Base-by-base conservation (phyloP, 345 rosid species). In the Bruguiera parviflora region DNA sequence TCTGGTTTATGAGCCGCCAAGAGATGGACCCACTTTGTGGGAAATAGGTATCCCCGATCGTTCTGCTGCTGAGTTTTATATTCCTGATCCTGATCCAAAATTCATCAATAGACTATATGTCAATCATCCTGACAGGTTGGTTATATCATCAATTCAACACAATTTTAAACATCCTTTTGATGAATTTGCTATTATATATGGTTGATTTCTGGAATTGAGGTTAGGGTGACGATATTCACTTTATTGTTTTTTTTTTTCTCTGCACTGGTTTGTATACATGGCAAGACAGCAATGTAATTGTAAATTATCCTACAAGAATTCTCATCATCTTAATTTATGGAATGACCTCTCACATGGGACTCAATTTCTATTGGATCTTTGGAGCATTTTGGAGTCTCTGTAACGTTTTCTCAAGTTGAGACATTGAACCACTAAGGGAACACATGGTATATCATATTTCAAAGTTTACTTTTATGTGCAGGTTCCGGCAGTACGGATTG, bases 11-110 rank as follows among this genome's bases (percentile, higher is more conserved):
- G 80, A 84, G 74, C 96, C 97, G 61, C 95, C 96, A 51, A 89
- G 98, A 76, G 88, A 87, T 70, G 97, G 98, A 55, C 85, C 87
- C n/a, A 94, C 96, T 2, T 69, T 94, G 73, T 94, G 98, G 98
- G 97, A 94, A 76, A 91, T 94, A 19, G 98, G 98, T 37, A 73
- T 82, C 70, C 96, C 98, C 49, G 92, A 94, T 80, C 88, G 97
- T 58, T 83, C 93, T 5, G 95, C 97, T 5, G 84, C 90, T 13
- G 92, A 89, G 66, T 94, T 94, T 74, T 85, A 83, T 74, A 73
- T 82, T 79, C 98, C 98, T 1, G 95, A 88, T 81, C 92, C 96
- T 0, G 78, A 94, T 82, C 90, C 95, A 6, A 80, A 61, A 61
- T 79, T 80, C 77, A 37, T 84, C 64, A 94, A 94, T 70, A 87